phyloP scores from a whole-genome alignment of 306 rosid genomes.

The Quercus wislizeni region DNA sequence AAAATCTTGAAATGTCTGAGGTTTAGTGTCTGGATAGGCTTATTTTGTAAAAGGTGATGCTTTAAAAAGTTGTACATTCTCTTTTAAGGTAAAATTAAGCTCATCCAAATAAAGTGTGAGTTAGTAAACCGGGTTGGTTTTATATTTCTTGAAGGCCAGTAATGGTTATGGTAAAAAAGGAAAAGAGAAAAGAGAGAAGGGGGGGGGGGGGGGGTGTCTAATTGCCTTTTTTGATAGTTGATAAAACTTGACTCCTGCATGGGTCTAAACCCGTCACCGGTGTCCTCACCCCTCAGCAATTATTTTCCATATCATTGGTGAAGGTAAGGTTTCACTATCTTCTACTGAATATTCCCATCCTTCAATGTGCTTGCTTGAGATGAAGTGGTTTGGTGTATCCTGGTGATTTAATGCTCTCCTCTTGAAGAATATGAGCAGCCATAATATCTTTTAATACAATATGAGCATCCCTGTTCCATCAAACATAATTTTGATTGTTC shows the following conservation, averaged over 20 bases:
- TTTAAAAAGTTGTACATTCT: no score
- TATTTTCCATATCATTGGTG: neutral
- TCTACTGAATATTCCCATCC: neutral
- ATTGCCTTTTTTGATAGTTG: neutral
- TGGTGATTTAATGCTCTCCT: constrained; percentile 5
- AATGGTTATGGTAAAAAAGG: neutral
- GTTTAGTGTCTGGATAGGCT: neutral
- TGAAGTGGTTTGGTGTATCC: neutral
- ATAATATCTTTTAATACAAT: neutral
- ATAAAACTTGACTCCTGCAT: neutral
- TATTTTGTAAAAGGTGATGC: no score
- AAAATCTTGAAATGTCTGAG: neutral
- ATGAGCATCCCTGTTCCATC: neutral
- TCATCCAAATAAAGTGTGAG: no score
- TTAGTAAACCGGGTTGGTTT: neutral
- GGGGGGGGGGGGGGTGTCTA: neutral
- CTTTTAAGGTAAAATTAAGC: no score
- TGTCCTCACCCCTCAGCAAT: neutral
- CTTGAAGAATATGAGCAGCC: neutral
- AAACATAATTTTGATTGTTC: constrained; percentile 1
- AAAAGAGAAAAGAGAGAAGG: neutral
- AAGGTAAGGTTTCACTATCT: neutral
- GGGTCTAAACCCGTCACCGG: neutral
- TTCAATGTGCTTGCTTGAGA: constrained; percentile 1
- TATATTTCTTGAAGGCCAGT: neutral